phyloP scores from a whole-genome alignment of 2,329 filamentous ascomycete genomes.

The Colletotrichum truncatum region DNA sequence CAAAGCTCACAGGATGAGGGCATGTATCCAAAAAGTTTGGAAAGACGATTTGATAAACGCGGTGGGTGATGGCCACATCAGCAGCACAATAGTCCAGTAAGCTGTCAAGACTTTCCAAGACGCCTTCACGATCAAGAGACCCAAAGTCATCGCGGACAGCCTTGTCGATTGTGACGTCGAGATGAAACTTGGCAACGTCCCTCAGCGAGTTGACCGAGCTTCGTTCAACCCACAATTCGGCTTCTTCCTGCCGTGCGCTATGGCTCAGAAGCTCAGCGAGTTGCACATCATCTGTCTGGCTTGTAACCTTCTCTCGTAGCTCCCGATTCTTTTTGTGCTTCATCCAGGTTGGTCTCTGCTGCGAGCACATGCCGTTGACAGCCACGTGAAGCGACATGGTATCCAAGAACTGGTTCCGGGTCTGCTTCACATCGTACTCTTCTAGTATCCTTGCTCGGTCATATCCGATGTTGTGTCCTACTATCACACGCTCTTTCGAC shows the following conservation, averaged over 20 bases:
- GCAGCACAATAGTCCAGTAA: slow-evolving; percentile 94
- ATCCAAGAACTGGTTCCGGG: slow-evolving; percentile 87
- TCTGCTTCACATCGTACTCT: slow-evolving; percentile 87
- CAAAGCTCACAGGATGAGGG: slow-evolving; percentile 97
- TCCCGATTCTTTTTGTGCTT: slow-evolving; percentile 93
- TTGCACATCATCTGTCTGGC: slow-evolving; percentile 75
- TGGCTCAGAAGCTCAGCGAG: slow-evolving; percentile 76
- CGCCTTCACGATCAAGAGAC: slow-evolving; percentile 76
- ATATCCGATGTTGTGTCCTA: slow-evolving; percentile 96
- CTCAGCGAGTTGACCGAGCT: slow-evolving; percentile 95
- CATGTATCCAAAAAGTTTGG: slow-evolving; percentile 89
- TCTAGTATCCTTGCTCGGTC: slow-evolving; percentile 89
- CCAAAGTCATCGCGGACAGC: slow-evolving; percentile 86
- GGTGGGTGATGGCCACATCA: slow-evolving; percentile 92
- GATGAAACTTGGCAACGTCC: slow-evolving; percentile 96
- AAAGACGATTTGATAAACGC: slow-evolving; percentile 93
- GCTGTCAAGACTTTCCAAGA: slow-evolving; percentile 78
- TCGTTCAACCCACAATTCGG: slow-evolving; percentile 93
- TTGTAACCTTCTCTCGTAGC: slow-evolving; percentile 80
- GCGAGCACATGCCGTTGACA: slow-evolving; percentile 98
- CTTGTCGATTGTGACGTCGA: slow-evolving; percentile 92
- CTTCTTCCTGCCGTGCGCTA: slow-evolving; percentile 80
- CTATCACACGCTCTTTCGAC: slow-evolving; percentile 75
- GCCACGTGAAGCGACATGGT: slow-evolving; percentile 99
- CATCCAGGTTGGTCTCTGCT: slow-evolving; percentile 96